A percentile compares a stretch with the other conserved stretches of the same genome.
These are phyloP conservation scores for Trapa bicornis DNA, from an alignment of 345 rosid species.

Conservation along the genomic window DNA sequence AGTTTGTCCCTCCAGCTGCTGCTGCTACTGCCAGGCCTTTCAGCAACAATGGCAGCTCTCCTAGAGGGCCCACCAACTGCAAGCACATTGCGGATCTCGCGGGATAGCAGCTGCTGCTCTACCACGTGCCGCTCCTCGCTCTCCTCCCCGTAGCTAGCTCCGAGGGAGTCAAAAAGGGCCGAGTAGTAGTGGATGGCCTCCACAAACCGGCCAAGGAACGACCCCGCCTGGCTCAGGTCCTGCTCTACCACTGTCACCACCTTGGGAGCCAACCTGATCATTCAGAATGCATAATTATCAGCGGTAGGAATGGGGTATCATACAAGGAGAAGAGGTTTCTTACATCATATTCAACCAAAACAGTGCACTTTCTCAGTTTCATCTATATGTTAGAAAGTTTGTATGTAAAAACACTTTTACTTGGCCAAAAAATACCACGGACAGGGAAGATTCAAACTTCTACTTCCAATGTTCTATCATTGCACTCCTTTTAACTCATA, in stretches of 20 bases:
- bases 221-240: constrained; percentile 84
- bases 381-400: too few species aligned
- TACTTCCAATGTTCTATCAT: neutral
- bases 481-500: neutral
- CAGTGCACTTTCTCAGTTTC: too few species aligned
- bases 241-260: constrained; percentile 97
- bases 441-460: neutral
- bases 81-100: constrained; percentile 76
- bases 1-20: constrained; percentile 94
- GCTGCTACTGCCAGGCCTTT: neutral
- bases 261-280: constrained; percentile 71
- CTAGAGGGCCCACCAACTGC: constrained; percentile 83
- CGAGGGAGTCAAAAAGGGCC: constrained; percentile 80
- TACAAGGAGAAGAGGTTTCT: too few species aligned
- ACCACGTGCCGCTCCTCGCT: constrained; percentile 96
- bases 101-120: constrained; percentile 86
- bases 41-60: constrained; percentile 32
- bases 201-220: constrained; percentile 86
- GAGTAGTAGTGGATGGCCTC: constrained; percentile 99
- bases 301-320: too few species aligned
- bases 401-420: too few species aligned
- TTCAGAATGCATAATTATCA: neutral
- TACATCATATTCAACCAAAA: too few species aligned
- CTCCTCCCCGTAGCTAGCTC: constrained; percentile 96
- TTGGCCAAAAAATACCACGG: neutral